Evolutionary conservation across 2,329 filamentous ascomycete genomes (phyloP), one percentile per base, ranked within the genome.

Genomic region (Nemania sp.): DNA sequence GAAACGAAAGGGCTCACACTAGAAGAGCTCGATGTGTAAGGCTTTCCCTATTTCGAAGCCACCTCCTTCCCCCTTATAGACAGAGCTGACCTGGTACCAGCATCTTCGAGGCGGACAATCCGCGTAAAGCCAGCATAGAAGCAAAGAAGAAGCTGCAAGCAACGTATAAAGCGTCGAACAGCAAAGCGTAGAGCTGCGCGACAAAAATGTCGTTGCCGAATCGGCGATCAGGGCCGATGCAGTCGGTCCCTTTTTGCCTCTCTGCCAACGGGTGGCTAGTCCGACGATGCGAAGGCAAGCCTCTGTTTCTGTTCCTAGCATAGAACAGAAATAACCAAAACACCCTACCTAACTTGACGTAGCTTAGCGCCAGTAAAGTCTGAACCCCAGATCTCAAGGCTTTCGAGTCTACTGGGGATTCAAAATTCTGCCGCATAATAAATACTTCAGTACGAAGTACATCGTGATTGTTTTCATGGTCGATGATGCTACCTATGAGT

Each of bases 91-190:
- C 43, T 29, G 4, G 12, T 34, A 25, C 9, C 6, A 66, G 64
- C 13, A 72, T 77, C 15, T 77, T 77, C 46, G 70, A 77, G 50
- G 73, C 75, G 3, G 66, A 72, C 7, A 75, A 77, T 34, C 74
- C 75, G 12, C 72, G 74, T 2, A 73, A 74, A 40, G 70, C 64
- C 2, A 69, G 69, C 29, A 32, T 72, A 46, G 57, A 69, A 45
- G 67, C 64, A 5, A 73, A 72, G 64, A 72, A 69, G 21, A 71
- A 66, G 34, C 48, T 68, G 40, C 65, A 71, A 59, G 66, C 60
- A 43, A 56, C 29, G 20, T 47, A 47, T 32, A 47, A 47, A 7
- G 45, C 21, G 10, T 47, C 45, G 21, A n/a, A n/a, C 6, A 17
- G 15, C 5, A n/a, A 47, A n/a, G 21, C 21, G 11, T 2, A 34